Base-by-base conservation (phyloP, 139 green algal species). In the Coelastrella sp. region DNA sequence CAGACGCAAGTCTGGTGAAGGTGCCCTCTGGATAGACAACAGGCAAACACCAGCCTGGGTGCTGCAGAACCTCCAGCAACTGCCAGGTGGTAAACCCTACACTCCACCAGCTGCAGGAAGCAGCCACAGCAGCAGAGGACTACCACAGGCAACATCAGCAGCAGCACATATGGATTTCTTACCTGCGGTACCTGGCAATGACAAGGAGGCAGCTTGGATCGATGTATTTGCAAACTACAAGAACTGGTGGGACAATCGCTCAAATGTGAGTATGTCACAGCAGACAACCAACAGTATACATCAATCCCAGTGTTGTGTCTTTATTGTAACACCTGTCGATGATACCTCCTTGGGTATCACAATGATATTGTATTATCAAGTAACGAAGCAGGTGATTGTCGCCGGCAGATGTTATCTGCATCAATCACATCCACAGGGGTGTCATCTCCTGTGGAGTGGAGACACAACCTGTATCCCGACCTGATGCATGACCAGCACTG, bases 241-340 rank as follows among this genome's bases (percentile, higher is more conserved):
- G 32, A 7, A 35, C 8, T 81, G 48, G 48, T 81, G 50, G 50
- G 73, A 81, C 73, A 81, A 81, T 32, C 48, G 73, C 27, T 23
- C 30, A 5, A 81, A 48, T 27, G 73, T 81, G 32, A 81, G 73
- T 79, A n/a, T n/a, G n/a, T n/a, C n/a, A n/a, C n/a, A n/a, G n/a
- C n/a, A n/a, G n/a, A n/a, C n/a, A n/a, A n/a, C n/a, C n/a, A n/a
- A n/a, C n/a, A n/a, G n/a, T n/a, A n/a, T n/a, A n/a, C n/a, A n/a
- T n/a, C n/a, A n/a, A n/a, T n/a, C n/a, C n/a, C n/a, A n/a, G n/a
- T n/a, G n/a, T n/a, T n/a, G n/a, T n/a, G n/a, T n/a, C n/a, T n/a
- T n/a, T n/a, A n/a, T n/a, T n/a, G n/a, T n/a, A n/a, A n/a, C n/a
- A n/a, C n/a, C n/a, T n/a, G n/a, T n/a, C n/a, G n/a, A n/a, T n/a